These are phyloP conservation scores for Termitomyces heimii DNA, from an alignment of 768 basidiomycete species.

Conservation along the genomic window DNA sequence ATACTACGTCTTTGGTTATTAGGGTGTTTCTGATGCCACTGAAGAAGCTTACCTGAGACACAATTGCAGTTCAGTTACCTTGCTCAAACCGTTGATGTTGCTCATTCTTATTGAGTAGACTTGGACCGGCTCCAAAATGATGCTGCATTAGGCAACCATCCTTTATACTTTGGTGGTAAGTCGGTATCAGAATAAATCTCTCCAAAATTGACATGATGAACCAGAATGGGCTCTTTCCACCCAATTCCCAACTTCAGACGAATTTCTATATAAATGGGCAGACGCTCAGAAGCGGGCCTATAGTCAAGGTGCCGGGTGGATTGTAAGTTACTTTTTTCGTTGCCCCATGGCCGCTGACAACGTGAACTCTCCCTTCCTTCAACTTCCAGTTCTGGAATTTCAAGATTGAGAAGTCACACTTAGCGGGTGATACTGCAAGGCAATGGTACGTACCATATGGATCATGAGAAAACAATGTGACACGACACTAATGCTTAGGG, in stretches of 20 bases:
- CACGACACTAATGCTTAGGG: background rate
- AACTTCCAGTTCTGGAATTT: conserved; percentile 76
- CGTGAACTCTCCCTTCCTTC: background rate
- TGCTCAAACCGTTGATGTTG: background rate
- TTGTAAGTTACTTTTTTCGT: conserved; percentile 35
- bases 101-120: conserved; percentile 31
- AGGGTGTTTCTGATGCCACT: conserved; percentile 69
- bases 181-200: background rate
- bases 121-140: conserved; percentile 42
- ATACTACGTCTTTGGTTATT: conserved; percentile 5
- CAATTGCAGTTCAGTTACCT: conserved; percentile 56
- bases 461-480: background rate
- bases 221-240: conserved; percentile 52
- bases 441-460: conserved; percentile 47
- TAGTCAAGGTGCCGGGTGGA: conserved; percentile 56
- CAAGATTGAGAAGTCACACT: conserved; percentile 53
- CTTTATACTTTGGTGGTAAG: conserved; percentile 35
- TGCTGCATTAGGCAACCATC: conserved; percentile 29
- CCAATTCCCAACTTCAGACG: conserved; percentile 55
- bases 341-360: background rate
- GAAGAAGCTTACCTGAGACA: conserved; percentile 57
- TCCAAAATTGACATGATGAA: background rate
- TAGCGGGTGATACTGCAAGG: conserved; percentile 46
- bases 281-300: conserved; percentile 72
- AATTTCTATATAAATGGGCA: conserved; percentile 61